Conservation (phyloP, 441 rosid species). For the Melastoma candidum region DNA sequence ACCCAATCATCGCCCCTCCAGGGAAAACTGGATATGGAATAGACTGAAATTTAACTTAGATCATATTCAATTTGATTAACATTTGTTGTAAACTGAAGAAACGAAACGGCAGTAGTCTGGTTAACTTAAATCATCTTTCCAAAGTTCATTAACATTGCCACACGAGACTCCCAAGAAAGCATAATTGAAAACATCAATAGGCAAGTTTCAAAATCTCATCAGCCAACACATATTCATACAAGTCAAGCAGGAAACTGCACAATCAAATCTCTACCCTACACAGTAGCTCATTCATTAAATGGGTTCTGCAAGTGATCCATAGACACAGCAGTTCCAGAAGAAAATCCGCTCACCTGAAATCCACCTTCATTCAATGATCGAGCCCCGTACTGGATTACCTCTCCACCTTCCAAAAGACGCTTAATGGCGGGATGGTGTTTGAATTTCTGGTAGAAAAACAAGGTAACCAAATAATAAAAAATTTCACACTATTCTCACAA, state of each 20-base stretch:
- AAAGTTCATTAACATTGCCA: no score
- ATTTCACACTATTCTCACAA: no score
- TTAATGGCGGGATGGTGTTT: slow-evolving; percentile 92
- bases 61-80: slow-evolving; percentile 38
- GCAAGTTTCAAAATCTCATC: no score
- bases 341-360: slow-evolving; percentile 48
- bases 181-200: no score
- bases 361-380: slow-evolving; percentile 97
- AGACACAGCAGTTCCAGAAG: no score
- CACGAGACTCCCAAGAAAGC: no score
- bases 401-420: slow-evolving; percentile 79
- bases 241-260: no score
- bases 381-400: slow-evolving; percentile 88
- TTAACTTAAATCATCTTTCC: no score
- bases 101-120: neutral
- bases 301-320: no score
- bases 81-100: slow-evolving; percentile 15
- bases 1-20: slow-evolving; percentile 95
- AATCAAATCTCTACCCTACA: no score
- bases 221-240: no score
- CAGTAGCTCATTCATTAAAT: no score
- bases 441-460: slow-evolving; percentile 47
- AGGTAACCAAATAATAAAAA: neutral
- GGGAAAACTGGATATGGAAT: slow-evolving; percentile 97
- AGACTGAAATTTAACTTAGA: slow-evolving; percentile 97